phyloP scores from a whole-genome alignment of 768 basidiomycete genomes.

The Jaapia argillacea region DNA sequence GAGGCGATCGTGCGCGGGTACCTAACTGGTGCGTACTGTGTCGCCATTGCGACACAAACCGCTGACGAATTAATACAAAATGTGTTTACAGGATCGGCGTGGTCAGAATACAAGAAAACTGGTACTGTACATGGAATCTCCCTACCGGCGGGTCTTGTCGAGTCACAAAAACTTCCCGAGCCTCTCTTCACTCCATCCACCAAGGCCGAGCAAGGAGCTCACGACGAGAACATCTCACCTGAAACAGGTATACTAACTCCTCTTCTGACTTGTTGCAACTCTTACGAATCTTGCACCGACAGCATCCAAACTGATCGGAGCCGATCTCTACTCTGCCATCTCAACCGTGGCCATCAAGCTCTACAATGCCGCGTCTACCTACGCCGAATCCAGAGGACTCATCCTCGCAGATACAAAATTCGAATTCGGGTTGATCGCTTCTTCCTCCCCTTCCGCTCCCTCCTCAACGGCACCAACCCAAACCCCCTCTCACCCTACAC shows the following conservation, averaged over 20 bases:
- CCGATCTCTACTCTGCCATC: conserved; percentile 50
- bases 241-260: conserved; percentile 69
- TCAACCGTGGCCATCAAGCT: conserved; percentile 52
- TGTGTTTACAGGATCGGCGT: conserved; percentile 70
- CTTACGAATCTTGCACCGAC: conserved; percentile 1
- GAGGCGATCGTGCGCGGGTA: conserved; percentile 97
- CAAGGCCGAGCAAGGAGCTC: conserved; percentile 87
- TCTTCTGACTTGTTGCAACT: neutral
- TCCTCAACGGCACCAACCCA: conserved; percentile 2
- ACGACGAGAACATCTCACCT: conserved; percentile 98
- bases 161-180: conserved; percentile 72
- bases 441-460: conserved; percentile 7
- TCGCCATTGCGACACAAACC: neutral
- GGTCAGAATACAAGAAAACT: conserved; percentile 84
- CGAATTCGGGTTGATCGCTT: conserved; percentile 80
- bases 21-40: conserved; percentile 62
- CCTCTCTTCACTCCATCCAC: conserved; percentile 96
- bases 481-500: too few species aligned
- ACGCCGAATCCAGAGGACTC: conserved; percentile 66
- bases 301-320: conserved; percentile 62
- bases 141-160: conserved; percentile 67
- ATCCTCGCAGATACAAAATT: conserved; percentile 99
- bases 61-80: conserved; percentile 1
- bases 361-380: conserved; percentile 65
- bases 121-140: conserved; percentile 84